phyloP scores from a whole-genome alignment of 2,329 filamentous ascomycete genomes.

The Calonectria montana region DNA sequence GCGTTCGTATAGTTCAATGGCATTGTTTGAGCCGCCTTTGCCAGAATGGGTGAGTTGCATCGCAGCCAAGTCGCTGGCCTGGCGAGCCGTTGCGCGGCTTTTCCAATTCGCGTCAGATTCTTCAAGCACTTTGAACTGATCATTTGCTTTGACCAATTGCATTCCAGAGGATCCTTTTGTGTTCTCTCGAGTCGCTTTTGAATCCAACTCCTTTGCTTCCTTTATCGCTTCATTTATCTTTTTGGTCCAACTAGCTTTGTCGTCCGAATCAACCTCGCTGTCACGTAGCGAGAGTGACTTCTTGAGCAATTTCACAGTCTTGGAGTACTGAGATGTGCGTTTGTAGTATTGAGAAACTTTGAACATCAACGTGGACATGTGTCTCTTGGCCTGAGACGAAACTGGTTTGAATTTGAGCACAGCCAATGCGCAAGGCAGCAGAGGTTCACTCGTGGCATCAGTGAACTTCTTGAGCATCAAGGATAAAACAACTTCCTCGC shows the following conservation, averaged over 20 bases:
- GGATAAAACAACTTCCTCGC: neutral
- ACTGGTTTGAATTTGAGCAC: neutral
- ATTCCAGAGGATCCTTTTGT: neutral
- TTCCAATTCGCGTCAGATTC: neutral
- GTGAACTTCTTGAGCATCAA: neutral
- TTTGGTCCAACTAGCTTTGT: neutral
- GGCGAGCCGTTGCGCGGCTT: neutral
- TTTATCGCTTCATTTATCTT: neutral
- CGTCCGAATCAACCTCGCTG: neutral
- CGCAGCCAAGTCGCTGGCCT: slow-evolving; percentile 7
- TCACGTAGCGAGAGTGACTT: neutral
- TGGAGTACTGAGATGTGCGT: neutral
- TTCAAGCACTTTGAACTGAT: neutral
- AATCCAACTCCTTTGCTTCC: neutral
- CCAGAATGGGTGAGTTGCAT: neutral
- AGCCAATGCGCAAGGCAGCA: slow-evolving; percentile 9
- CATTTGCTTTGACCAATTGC: neutral
- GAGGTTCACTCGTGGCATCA: neutral
- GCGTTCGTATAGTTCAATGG: slow-evolving; percentile 1
- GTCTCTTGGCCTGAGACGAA: neutral
- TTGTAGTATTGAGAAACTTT: neutral
- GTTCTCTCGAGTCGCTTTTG: neutral
- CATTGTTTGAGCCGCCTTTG: neutral
- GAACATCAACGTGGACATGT: neutral
- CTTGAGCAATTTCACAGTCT: neutral